Evolutionary conservation across 768 basidiomycete genomes (phyloP).

Genomic region (Pilatotrama ljubarskyi): DNA sequence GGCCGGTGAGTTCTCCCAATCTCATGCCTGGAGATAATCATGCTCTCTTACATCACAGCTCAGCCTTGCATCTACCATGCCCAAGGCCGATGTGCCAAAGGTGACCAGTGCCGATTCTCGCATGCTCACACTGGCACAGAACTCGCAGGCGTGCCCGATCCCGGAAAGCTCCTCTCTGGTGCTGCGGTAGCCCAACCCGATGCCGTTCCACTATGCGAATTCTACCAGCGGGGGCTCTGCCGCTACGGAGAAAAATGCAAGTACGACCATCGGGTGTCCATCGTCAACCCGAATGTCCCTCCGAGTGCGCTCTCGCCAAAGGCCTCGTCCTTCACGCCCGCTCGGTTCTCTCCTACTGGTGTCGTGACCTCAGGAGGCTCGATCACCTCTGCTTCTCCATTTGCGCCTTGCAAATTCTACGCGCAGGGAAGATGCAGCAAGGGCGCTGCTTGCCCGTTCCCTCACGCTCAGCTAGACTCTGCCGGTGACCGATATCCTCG

Average conservation of each 20-base stretch:
- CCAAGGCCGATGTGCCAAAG: background rate
- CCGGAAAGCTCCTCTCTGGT: background rate
- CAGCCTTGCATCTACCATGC: background rate
- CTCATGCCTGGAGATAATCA: background rate
- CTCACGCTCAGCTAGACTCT: background rate
- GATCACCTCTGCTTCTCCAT: background rate
- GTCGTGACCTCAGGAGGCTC: background rate
- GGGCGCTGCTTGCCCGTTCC: constrained; percentile 5
- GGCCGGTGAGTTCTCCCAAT: background rate
- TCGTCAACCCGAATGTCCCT: background rate
- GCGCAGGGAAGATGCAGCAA: constrained; percentile 5
- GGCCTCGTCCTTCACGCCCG: background rate
- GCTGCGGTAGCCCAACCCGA: background rate
- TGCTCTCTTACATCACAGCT: background rate
- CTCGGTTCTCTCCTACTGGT: too few species aligned
- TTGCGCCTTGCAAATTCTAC: constrained; percentile 14
- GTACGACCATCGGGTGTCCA: background rate
- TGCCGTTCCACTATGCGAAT: background rate
- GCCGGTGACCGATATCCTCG: background rate
- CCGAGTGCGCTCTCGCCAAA: background rate
- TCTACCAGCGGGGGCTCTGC: background rate
- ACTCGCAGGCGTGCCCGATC: background rate
- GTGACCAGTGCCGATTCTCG: background rate
- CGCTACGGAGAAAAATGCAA: background rate
- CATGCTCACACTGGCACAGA: background rate